Conservation (phyloP, 495 filamentous ascomycete species). For the Paragyromitra xinjiangensis region DNA sequence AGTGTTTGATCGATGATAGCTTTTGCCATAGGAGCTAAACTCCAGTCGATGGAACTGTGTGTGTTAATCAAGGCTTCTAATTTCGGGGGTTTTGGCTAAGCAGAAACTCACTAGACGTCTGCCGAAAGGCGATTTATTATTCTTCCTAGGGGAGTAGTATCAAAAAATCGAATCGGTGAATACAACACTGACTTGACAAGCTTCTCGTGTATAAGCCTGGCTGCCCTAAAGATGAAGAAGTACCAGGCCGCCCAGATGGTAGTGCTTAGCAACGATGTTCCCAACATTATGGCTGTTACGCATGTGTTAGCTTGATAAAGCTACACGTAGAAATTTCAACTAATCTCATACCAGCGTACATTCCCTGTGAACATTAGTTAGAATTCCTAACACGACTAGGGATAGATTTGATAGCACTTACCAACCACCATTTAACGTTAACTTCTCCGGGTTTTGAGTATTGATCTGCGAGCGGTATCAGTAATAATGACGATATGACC, state of each 20-base stretch:
- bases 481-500: neutral
- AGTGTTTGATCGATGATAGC: slow-evolving; percentile 30
- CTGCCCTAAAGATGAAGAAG: slow-evolving; percentile 61
- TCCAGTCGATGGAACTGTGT: slow-evolving; percentile 10
- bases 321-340: neutral
- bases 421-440: slow-evolving; percentile 44
- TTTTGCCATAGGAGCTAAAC: neutral
- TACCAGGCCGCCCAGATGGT: slow-evolving; percentile 57
- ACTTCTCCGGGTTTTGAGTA: slow-evolving; percentile 39
- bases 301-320: neutral
- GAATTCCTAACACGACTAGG: neutral
- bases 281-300: slow-evolving; percentile 43
- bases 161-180: slow-evolving; percentile 63
- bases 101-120: slow-evolving; percentile 59
- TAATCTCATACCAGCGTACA: slow-evolving; percentile 42
- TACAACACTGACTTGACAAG: slow-evolving; percentile 62
- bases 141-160: slow-evolving; percentile 63
- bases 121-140: slow-evolving; percentile 65
- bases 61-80: neutral
- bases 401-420: neutral
- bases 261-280: slow-evolving; percentile 55
- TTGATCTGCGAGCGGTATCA: slow-evolving; percentile 8
- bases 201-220: slow-evolving; percentile 61
- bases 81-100: neutral
- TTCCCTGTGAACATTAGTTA: slow-evolving; percentile 35